These are phyloP conservation scores for Cyclotella distinguenda DNA, from an alignment of 108 stramenopile species.

Conservation along the genomic window DNA sequence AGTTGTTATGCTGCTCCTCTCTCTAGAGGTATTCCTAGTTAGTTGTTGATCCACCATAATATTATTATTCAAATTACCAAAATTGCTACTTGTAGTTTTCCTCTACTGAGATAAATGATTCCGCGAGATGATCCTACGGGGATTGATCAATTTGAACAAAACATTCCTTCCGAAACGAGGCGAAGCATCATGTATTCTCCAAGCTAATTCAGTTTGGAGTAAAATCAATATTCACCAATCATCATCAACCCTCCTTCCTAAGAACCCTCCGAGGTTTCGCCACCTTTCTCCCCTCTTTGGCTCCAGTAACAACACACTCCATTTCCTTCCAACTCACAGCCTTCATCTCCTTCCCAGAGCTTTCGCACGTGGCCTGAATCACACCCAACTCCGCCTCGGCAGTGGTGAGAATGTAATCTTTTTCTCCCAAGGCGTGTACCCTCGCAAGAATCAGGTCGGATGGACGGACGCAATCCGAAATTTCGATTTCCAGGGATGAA, in stretches of 20 bases:
- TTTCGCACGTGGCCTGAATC: constrained; percentile 61
- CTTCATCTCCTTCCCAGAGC: constrained; percentile 64
- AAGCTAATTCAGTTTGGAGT: too few relatives aligned
- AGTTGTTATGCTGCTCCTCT: too few relatives aligned
- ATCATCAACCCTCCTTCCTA: background rate
- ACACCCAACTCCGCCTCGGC: constrained; percentile 92
- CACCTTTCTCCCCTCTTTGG: constrained; percentile 82
- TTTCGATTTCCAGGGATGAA: constrained; percentile 58
- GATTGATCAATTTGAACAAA: too few relatives aligned
- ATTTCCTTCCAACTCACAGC: constrained; percentile 93
- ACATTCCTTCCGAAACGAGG: too few relatives aligned
- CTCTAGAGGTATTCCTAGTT: too few relatives aligned
- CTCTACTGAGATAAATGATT: too few relatives aligned
- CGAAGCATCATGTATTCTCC: too few relatives aligned
- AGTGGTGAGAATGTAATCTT: constrained; percentile 80
- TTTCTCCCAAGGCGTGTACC: constrained; percentile 76
- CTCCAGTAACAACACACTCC: constrained; percentile 78
- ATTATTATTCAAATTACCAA: too few relatives aligned
- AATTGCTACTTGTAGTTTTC: too few relatives aligned
- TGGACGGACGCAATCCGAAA: constrained; percentile 76
- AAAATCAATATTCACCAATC: too few relatives aligned
- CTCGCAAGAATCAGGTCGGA: constrained; percentile 82
- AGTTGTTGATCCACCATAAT: too few relatives aligned
- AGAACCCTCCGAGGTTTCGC: constrained; percentile 79
- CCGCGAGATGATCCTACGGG: too few relatives aligned